Conservation (phyloP, 1,139 yeast genomes). For the Candida sanyaensis region DNA sequence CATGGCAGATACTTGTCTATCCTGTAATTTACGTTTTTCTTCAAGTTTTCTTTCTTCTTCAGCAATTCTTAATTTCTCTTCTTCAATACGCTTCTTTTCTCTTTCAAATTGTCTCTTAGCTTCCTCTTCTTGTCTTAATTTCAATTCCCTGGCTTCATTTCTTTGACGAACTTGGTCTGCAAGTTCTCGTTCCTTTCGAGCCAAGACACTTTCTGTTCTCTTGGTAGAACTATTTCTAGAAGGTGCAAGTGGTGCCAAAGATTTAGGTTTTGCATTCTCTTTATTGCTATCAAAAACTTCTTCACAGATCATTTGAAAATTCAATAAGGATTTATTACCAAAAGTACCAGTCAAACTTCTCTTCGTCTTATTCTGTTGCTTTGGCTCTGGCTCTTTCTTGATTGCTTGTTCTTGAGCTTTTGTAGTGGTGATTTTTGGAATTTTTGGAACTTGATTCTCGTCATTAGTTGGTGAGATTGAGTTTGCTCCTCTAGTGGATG, state of each 20-base stretch:
- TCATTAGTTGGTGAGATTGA: not conserved
- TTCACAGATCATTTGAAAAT: slow-evolving; percentile 35
- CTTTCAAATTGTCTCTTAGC: slow-evolving; percentile 15
- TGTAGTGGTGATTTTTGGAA: not conserved
- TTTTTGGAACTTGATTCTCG: not conserved
- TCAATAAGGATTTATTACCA: slow-evolving; percentile 28
- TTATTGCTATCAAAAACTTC: slow-evolving; percentile 26
- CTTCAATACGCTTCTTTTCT: slow-evolving; percentile 13
- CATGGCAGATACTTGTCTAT: slow-evolving; percentile 33
- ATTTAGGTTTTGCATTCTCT: slow-evolving; percentile 7
- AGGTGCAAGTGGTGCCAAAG: slow-evolving; percentile 1
- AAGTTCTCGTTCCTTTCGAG: slow-evolving; percentile 30
- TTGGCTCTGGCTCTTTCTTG: not conserved
- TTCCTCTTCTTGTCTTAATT: slow-evolving; percentile 20
- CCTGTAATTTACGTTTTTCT: slow-evolving; percentile 21
- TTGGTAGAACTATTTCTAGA: slow-evolving; percentile 3
- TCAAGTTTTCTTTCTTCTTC: slow-evolving; percentile 13
- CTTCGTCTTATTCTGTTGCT: slow-evolving; percentile 12
- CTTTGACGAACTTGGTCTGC: slow-evolving; percentile 31
- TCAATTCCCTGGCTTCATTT: slow-evolving; percentile 31
- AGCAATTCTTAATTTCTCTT: slow-evolving; percentile 16
- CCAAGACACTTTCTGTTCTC: slow-evolving; percentile 15
- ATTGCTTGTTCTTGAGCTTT: not conserved
- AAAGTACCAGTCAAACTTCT: slow-evolving; percentile 14
- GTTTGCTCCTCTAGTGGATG: slow-evolving; percentile 4